These are phyloP conservation scores for Podila minutissima DNA, from an alignment of 192 early-diverging fungal genomes.

Conservation along the genomic window DNA sequence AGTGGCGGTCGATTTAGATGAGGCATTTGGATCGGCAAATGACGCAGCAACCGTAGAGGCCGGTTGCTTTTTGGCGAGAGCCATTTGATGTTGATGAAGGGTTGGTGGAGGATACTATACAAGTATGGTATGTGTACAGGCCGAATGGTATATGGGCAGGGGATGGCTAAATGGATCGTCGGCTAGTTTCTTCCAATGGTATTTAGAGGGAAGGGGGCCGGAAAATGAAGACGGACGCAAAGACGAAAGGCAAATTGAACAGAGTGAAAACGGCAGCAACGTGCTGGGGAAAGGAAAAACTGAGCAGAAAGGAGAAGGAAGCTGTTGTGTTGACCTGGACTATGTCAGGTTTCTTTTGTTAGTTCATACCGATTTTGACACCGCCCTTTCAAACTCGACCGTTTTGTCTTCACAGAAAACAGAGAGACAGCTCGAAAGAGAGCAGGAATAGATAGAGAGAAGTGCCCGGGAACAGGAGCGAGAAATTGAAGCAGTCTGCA, in stretches of 20 bases:
- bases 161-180: too few relatives aligned
- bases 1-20: not conserved
- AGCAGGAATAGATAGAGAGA: not conserved
- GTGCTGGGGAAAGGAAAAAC: not conserved
- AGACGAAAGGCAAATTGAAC: not conserved
- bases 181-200: too few relatives aligned
- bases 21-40: not conserved
- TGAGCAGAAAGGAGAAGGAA: not conserved
- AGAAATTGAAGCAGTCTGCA: not conserved
- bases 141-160: not conserved
- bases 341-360: not conserved
- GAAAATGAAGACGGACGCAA: not conserved
- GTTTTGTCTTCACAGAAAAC: conserved; percentile 6
- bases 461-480: not conserved
- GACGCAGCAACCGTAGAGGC: conserved; percentile 1
- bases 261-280: not conserved
- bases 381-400: conserved; percentile 35
- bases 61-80: conserved; percentile 14
- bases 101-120: not conserved
- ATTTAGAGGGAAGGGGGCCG: not conserved
- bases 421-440: conserved; percentile 4
- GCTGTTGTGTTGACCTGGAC: conserved; percentile 12
- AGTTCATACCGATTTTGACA: not conserved
- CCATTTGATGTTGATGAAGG: conserved; percentile 1
- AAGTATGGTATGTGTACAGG: not conserved